Conservation (phyloP, 495 filamentous ascomycete genomes). For the Podospora conica region DNA sequence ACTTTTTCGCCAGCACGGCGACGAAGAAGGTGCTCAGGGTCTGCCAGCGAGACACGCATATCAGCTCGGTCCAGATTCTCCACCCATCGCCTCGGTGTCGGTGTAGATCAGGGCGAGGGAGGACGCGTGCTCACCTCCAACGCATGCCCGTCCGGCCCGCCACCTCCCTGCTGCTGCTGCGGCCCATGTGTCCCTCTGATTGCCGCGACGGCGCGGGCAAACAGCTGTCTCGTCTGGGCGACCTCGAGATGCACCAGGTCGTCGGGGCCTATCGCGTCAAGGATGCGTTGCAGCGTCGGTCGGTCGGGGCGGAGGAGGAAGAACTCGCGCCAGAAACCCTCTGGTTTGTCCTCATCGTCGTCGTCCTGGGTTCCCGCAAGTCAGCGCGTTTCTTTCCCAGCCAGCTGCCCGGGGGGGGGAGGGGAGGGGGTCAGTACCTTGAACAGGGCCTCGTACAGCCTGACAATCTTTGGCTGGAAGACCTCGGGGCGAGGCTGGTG, state of each 20-base stretch:
- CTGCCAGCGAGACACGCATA: slow-evolving; percentile 37
- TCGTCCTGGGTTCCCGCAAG: slow-evolving; percentile 29
- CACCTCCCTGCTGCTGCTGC: neutral
- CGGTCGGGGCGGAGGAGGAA: slow-evolving; percentile 81
- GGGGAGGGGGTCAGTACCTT: slow-evolving; percentile 48
- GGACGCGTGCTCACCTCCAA: slow-evolving; percentile 64
- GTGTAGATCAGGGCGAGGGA: neutral
- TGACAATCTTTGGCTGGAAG: slow-evolving; percentile 89
- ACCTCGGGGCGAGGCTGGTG: slow-evolving; percentile 84
- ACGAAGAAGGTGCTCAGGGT: slow-evolving; percentile 86
- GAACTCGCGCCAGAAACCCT: slow-evolving; percentile 95
- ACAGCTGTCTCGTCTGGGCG: slow-evolving; percentile 67
- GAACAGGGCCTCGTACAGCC: slow-evolving; percentile 82
- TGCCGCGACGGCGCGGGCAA: slow-evolving; percentile 63
- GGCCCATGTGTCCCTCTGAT: slow-evolving; percentile 51
- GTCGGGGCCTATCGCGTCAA: slow-evolving; percentile 62
- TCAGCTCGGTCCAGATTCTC: neutral
- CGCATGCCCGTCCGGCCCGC: slow-evolving; percentile 67
- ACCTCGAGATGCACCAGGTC: slow-evolving; percentile 67
- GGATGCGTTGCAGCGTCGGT: slow-evolving; percentile 54
- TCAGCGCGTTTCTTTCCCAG: neutral
- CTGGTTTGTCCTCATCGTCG: slow-evolving; percentile 60
- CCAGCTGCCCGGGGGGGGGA: neutral
- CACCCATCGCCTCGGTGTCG: neutral
- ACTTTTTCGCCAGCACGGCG: slow-evolving; percentile 75